phyloP scores from a whole-genome alignment of 257 asterid species.

The Petrea volubilis region DNA sequence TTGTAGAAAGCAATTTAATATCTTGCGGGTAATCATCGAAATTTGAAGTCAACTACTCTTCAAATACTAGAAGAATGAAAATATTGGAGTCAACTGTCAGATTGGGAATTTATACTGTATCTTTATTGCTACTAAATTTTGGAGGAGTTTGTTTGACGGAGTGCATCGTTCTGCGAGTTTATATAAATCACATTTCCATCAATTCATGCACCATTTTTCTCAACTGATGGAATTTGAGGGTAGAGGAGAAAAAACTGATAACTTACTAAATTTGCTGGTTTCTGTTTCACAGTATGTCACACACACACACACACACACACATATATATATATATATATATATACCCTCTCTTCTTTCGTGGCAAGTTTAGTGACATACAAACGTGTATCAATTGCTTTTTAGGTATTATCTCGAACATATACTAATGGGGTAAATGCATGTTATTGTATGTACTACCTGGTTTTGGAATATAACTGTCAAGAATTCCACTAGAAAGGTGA shows the following conservation, averaged over 20 bases:
- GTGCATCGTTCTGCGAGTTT: constrained; percentile 2
- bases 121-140: neutral
- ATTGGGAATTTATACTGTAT: constrained; percentile 10
- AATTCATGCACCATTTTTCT: neutral
- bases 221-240: neutral
- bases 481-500: constrained; percentile 1
- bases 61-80: neutral
- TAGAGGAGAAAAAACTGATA: neutral
- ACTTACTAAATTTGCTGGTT: neutral
- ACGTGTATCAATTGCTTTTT: neutral
- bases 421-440: neutral
- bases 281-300: neutral
- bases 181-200: constrained; percentile 16
- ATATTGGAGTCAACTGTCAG: constrained; percentile 15
- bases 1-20: neutral
- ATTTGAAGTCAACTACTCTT: constrained; percentile 26
- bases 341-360: neutral
- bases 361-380: constrained; percentile 12
- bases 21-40: neutral
- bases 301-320: too few species aligned
- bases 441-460: neutral
- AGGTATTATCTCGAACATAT: constrained; percentile 8
- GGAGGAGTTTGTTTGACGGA: neutral
- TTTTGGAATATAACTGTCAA: neutral
- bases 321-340: too few species aligned